These are phyloP conservation scores for Scortechinia acanthostroma DNA, from an alignment of 2,329 filamentous ascomycete species.

Conservation along the genomic window DNA sequence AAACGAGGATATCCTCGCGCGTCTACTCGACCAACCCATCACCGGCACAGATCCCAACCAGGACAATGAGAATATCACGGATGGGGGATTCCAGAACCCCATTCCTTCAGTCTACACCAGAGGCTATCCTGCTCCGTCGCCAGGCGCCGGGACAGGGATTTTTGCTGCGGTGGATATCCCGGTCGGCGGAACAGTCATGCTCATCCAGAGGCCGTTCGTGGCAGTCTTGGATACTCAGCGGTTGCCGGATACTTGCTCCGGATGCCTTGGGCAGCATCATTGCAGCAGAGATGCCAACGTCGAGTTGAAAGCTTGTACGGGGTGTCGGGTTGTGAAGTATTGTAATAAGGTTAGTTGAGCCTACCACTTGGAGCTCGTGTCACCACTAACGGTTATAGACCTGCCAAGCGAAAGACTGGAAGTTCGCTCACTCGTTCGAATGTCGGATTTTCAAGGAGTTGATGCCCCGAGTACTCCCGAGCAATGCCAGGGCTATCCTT, in stretches of 20 bases:
- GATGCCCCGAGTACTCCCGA: background rate
- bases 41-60: too few relatives aligned
- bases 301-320: background rate
- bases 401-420: constrained; percentile 1
- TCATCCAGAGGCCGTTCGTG: background rate
- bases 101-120: background rate
- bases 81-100: too few relatives aligned
- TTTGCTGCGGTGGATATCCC: background rate
- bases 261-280: background rate
- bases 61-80: too few relatives aligned
- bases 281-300: background rate
- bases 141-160: background rate
- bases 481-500: background rate
- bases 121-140: background rate
- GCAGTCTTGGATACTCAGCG: background rate
- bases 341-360: background rate
- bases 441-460: background rate
- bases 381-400: background rate
- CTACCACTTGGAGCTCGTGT: background rate
- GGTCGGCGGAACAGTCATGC: background rate
- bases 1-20: too few relatives aligned
- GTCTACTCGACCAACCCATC: too few relatives aligned
- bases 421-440: background rate
- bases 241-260: background rate
- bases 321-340: constrained; percentile 1